These are phyloP conservation scores for Croton setiger DNA, from an alignment of 441 rosid species.

Conservation along the genomic window DNA sequence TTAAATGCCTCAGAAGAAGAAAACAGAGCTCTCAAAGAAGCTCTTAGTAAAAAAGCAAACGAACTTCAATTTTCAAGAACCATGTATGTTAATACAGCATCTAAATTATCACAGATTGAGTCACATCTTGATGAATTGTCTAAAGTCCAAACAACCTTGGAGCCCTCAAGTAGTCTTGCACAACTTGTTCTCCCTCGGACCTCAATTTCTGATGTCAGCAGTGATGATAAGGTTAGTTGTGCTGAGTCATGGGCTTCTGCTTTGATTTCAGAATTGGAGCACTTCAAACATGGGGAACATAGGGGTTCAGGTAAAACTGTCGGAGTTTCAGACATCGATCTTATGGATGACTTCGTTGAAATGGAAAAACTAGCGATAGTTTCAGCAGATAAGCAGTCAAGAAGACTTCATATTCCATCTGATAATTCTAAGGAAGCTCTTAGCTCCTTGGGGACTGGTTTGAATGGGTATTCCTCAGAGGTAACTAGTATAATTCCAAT, in stretches of 20 bases:
- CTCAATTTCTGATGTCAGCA: slow-evolving; percentile 53
- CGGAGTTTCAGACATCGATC: slow-evolving; percentile 57
- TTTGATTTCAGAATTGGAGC: slow-evolving; percentile 66
- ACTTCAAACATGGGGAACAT: slow-evolving; percentile 51
- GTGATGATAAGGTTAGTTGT: slow-evolving; percentile 59
- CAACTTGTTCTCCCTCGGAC: slow-evolving; percentile 45
- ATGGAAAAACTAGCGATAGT: slow-evolving; percentile 82
- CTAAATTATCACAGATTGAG: slow-evolving; percentile 63
- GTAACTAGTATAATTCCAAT: slow-evolving; percentile 28
- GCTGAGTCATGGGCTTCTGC: slow-evolving; percentile 76
- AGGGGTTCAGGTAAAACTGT: slow-evolving; percentile 36
- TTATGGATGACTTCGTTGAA: slow-evolving; percentile 83
- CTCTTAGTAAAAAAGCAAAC: slow-evolving; percentile 48
- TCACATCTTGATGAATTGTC: slow-evolving; percentile 52
- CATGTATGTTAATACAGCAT: slow-evolving; percentile 57
- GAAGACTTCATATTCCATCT: slow-evolving; percentile 38
- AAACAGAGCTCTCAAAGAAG: slow-evolving; percentile 72
- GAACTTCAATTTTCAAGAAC: slow-evolving; percentile 72
- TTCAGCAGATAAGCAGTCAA: slow-evolving; percentile 45
- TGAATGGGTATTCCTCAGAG: slow-evolving; percentile 25
- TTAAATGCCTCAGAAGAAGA: slow-evolving; percentile 72
- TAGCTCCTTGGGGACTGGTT: slow-evolving; percentile 24
- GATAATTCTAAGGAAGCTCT: slow-evolving; percentile 27
- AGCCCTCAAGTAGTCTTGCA: slow-evolving; percentile 36
- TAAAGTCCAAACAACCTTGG: slow-evolving; percentile 38